Percentiles rank a stretch among this genome's conserved stretches.
These are phyloP conservation scores for Neoboletus brunneissimus DNA, from an alignment of 768 basidiomycete genomes.

Conservation along the genomic window DNA sequence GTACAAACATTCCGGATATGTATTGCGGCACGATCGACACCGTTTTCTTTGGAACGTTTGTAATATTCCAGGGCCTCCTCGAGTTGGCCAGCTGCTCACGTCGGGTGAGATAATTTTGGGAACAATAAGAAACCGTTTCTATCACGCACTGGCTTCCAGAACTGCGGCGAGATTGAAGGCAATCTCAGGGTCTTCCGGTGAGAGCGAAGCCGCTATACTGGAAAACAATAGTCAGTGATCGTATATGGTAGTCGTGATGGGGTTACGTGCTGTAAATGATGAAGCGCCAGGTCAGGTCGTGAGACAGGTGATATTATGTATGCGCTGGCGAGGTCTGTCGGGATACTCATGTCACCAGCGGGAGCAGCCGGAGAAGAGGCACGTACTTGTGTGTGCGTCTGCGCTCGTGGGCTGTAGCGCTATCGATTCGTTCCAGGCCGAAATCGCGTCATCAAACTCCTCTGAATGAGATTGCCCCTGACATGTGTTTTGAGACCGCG, in stretches of 20 bases:
- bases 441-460: slow-evolving; percentile 84
- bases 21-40: slow-evolving; percentile 77
- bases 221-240: slow-evolving; percentile 33
- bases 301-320: slow-evolving; percentile 80
- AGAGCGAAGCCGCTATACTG: slow-evolving; percentile 79
- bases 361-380: slow-evolving; percentile 17
- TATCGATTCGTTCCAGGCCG: slow-evolving; percentile 84
- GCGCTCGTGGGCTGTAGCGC: slow-evolving; percentile 77
- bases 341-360: slow-evolving; percentile 22
- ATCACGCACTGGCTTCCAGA: slow-evolving; percentile 76
- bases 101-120: slow-evolving; percentile 31
- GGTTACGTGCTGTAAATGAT: slow-evolving; percentile 69
- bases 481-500: slow-evolving; percentile 13
- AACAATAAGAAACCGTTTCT: slow-evolving; percentile 33
- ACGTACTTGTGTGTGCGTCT: slow-evolving; percentile 83
- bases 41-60: slow-evolving; percentile 71
- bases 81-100: slow-evolving; percentile 62
- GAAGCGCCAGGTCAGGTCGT: slow-evolving; percentile 81
- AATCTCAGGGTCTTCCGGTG: slow-evolving; percentile 88
- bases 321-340: slow-evolving; percentile 79
- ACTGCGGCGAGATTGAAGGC: slow-evolving; percentile 90
- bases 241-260: slow-evolving; percentile 28
- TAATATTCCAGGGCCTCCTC: slow-evolving; percentile 82
- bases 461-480: slow-evolving; percentile 43
- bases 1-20: slow-evolving; percentile 77